Conservation (phyloP, 73 alveolate genomes). For the Tetrahymena malaccensis region DNA sequence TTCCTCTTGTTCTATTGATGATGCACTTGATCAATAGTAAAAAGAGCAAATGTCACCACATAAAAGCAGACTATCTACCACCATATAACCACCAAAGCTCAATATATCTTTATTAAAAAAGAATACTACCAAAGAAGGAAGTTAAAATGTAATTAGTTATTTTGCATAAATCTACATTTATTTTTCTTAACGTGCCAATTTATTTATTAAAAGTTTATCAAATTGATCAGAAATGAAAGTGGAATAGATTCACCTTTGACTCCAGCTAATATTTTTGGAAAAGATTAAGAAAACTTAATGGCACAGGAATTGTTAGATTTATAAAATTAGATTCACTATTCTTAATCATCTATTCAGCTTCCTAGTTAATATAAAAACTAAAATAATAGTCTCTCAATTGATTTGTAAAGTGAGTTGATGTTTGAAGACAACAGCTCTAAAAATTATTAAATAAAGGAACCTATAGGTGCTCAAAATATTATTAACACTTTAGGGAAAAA, state of each 20-base stretch:
- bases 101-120: background rate
- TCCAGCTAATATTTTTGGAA: background rate
- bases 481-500: background rate
- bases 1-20: background rate
- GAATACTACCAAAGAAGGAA: background rate
- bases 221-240: background rate
- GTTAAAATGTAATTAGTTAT: background rate
- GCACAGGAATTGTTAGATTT: background rate
- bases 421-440: background rate
- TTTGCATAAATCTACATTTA: no score
- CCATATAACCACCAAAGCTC: background rate
- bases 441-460: background rate
- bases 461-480: background rate
- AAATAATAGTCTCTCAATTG: background rate
- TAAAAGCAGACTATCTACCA: background rate
- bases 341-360: background rate
- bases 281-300: background rate
- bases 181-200: background rate
- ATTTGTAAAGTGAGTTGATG: background rate
- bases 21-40: background rate
- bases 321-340: background rate
- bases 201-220: background rate
- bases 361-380: background rate
- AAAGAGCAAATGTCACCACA: background rate
- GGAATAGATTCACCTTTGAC: background rate